These are phyloP conservation scores for Alternaria metachromatica DNA, from an alignment of 2,329 filamentous ascomycete genomes.

Conservation along the genomic window DNA sequence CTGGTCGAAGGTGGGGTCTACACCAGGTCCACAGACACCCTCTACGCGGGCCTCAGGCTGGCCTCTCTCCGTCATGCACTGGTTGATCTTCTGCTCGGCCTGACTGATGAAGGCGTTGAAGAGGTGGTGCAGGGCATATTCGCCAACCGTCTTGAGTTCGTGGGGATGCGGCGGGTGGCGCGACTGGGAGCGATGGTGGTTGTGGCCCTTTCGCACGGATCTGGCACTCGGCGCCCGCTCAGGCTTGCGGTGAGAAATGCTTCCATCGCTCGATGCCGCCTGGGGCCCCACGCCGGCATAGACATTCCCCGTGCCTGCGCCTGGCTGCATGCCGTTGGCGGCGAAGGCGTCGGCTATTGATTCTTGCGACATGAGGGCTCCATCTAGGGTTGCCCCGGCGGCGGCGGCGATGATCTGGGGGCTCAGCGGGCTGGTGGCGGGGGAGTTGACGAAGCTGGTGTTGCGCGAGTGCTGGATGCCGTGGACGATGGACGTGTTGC, in stretches of 20 bases:
- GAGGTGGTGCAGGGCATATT: slow-evolving; percentile 94
- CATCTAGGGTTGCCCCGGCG: slow-evolving; percentile 46
- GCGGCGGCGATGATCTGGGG: slow-evolving; percentile 77
- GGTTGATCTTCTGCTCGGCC: slow-evolving; percentile 94
- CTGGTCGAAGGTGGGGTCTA: slow-evolving; percentile 90
- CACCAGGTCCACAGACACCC: slow-evolving; percentile 85
- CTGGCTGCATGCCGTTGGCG: slow-evolving; percentile 35
- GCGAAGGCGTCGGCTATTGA: slow-evolving; percentile 47
- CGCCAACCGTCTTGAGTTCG: slow-evolving; percentile 91
- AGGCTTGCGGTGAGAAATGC: slow-evolving; percentile 42
- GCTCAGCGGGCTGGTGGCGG: slow-evolving; percentile 80
- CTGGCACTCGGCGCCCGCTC: slow-evolving; percentile 62
- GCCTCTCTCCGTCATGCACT: slow-evolving; percentile 80
- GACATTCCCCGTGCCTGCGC: slow-evolving; percentile 16
- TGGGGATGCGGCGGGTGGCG: slow-evolving; percentile 69
- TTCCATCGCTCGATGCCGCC: slow-evolving; percentile 22
- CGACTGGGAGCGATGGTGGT: slow-evolving; percentile 76
- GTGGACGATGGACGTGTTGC: slow-evolving; percentile 96
- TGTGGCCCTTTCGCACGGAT: slow-evolving; percentile 74
- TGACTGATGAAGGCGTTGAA: slow-evolving; percentile 97
- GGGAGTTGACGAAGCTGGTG: slow-evolving; percentile 81
- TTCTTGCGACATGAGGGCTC: slow-evolving; percentile 50
- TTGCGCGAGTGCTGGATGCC: slow-evolving; percentile 91
- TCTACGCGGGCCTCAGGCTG: slow-evolving; percentile 87
- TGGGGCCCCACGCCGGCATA: slow-evolving; percentile 13